A percentile compares a stretch with the other conserved stretches of the same genome.
Conservation (phyloP, 116 monocot species). For the Dioscorea cayenensis region DNA sequence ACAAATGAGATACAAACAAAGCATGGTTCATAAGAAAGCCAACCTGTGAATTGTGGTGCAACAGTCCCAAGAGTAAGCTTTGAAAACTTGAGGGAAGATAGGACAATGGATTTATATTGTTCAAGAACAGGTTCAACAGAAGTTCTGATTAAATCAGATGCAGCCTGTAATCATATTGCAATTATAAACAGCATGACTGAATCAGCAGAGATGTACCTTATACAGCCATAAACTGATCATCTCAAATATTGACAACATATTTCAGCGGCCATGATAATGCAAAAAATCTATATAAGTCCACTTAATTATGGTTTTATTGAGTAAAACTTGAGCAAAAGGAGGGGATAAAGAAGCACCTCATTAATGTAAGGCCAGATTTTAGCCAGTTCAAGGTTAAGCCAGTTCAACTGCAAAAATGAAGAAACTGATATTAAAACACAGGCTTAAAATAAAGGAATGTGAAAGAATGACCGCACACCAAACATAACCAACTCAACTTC, state of each 20-base stretch:
- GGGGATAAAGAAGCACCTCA: slow-evolving; percentile 34
- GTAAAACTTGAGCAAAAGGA: not conserved
- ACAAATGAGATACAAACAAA: too few species aligned
- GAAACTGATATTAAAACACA: not conserved
- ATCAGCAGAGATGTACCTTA: not conserved
- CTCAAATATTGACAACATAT: not conserved
- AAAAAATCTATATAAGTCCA: not conserved
- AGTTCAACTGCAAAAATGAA: slow-evolving; percentile 63
- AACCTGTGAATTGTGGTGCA: slow-evolving; percentile 97
- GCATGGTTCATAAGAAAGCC: not conserved
- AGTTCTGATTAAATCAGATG: slow-evolving; percentile 82
- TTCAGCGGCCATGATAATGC: not conserved
- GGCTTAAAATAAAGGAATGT: not conserved
- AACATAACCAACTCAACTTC: slow-evolving; percentile 52
- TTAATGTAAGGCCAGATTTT: slow-evolving; percentile 99
- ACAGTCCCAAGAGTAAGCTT: slow-evolving; percentile 97
- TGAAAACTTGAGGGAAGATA: slow-evolving; percentile 83
- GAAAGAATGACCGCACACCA: not conserved
- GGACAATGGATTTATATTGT: slow-evolving; percentile 68
- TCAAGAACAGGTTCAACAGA: slow-evolving; percentile 90
- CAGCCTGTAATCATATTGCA: slow-evolving; percentile 46
- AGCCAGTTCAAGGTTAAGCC: slow-evolving; percentile 75
- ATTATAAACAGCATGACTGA: not conserved
- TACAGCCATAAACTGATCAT: not conserved
- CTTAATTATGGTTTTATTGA: not conserved